phyloP scores from a whole-genome alignment of 768 basidiomycete species.

The Vishniacozyma victoriae region DNA sequence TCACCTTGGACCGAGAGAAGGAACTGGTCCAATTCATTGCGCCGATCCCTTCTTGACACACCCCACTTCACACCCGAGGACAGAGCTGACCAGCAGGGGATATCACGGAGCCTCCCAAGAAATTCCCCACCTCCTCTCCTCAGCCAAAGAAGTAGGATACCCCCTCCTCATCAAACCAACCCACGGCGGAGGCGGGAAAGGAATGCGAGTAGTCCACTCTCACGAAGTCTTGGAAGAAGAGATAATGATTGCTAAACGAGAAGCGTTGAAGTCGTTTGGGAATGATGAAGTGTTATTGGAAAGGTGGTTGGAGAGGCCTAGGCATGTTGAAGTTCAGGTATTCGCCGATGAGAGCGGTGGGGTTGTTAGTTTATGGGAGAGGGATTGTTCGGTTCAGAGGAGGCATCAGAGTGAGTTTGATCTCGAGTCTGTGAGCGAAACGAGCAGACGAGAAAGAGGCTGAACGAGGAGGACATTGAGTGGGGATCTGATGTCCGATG shows the following conservation, averaged over 20 bases:
- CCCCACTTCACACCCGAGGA: too few species aligned
- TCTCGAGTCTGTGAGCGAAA: constrained; percentile 35
- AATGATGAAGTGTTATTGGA: constrained; percentile 82
- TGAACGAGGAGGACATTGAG: neutral
- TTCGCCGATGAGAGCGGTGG: constrained; percentile 78
- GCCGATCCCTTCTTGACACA: too few species aligned
- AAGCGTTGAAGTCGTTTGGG: constrained; percentile 80
- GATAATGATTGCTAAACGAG: constrained; percentile 78
- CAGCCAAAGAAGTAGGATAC: constrained; percentile 72
- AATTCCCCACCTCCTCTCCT: constrained; percentile 59
- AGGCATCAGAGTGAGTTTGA: constrained; percentile 71
- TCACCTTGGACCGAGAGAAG: too few species aligned
- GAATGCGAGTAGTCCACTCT: constrained; percentile 75
- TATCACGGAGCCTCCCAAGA: constrained; percentile 84
- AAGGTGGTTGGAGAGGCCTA: constrained; percentile 76
- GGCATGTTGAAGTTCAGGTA: constrained; percentile 91
- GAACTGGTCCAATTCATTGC: too few species aligned
- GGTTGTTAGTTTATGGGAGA: constrained; percentile 89
- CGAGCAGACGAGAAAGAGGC: neutral
- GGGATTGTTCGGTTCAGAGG: constrained; percentile 85
- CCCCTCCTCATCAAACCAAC: constrained; percentile 96
- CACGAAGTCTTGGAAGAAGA: constrained; percentile 70
- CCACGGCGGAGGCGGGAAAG: constrained; percentile 91
- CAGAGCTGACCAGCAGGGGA: too few species aligned
- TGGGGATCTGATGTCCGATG: neutral